Percentiles rank a stretch among this genome's conserved stretches.
phyloP scores from a whole-genome alignment of 2,329 filamentous ascomycete species.

The Apiospora pterosperma region DNA sequence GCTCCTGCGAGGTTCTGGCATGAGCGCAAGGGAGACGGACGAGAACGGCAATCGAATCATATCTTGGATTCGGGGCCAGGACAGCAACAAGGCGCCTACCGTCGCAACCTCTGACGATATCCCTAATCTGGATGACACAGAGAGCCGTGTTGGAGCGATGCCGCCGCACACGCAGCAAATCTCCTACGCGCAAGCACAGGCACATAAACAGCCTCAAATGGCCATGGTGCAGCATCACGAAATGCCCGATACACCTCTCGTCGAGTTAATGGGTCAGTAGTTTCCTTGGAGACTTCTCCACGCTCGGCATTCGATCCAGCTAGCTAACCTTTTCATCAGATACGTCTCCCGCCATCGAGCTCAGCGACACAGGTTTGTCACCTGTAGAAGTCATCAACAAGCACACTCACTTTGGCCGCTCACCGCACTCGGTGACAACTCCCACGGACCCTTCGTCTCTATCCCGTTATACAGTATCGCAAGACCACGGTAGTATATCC shows the following conservation, averaged over 20 bases:
- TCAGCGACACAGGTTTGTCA: conserved; percentile 40
- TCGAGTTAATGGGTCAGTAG: conserved; percentile 44
- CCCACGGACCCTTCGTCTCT: conserved; percentile 26
- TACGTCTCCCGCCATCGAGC: conserved; percentile 40
- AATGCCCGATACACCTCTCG: conserved; percentile 40
- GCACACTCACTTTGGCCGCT: conserved; percentile 26
- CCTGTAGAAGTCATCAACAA: conserved; percentile 37
- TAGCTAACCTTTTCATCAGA: conserved; percentile 26
- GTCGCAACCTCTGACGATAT: conserved; percentile 44
- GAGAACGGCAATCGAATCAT: conserved; percentile 45
- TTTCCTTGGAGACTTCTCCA: neutral
- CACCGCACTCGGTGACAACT: conserved; percentile 17
- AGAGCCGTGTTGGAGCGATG: conserved; percentile 21
- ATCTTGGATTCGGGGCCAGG: conserved; percentile 49
- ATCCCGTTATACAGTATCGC: conserved; percentile 13
- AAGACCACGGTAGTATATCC: conserved; percentile 29
- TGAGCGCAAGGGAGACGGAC: conserved; percentile 29
- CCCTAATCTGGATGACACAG: conserved; percentile 34
- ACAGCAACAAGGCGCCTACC: conserved; percentile 38
- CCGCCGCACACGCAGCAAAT: conserved; percentile 13
- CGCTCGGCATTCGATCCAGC: conserved; percentile 7
- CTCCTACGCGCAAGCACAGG: neutral
- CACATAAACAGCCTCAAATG: conserved; percentile 7
- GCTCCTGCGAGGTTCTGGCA: conserved; percentile 36
- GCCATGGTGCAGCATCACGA: conserved; percentile 27